These are phyloP conservation scores for Camelina neglecta DNA, from an alignment of 345 rosid genomes.

Conservation along the genomic window DNA sequence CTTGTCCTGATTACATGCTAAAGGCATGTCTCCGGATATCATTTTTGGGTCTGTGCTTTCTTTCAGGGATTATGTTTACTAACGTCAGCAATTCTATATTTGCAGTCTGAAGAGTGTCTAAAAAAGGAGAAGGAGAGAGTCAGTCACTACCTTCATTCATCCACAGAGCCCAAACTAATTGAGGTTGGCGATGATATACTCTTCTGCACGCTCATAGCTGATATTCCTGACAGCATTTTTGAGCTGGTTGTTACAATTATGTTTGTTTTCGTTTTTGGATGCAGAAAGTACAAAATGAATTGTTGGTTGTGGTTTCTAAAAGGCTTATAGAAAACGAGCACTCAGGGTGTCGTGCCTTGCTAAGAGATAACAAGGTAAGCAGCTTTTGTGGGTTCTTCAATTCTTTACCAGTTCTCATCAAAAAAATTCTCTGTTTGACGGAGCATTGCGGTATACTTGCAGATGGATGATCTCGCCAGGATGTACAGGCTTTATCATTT, in stretches of 20 bases:
- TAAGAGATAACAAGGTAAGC: conserved; percentile 75
- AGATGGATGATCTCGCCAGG: conserved; percentile 73
- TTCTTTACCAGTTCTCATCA: background rate
- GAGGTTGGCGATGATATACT: conserved; percentile 33
- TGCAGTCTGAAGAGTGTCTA: conserved; percentile 67
- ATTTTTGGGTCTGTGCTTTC: background rate
- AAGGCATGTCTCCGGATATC: conserved; percentile 46
- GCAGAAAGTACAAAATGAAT: conserved; percentile 67
- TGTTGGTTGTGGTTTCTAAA: conserved; percentile 59
- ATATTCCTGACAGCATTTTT: background rate
- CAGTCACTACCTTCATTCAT: conserved; percentile 72
- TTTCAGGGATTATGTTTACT: background rate
- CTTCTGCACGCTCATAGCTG: too few species aligned
- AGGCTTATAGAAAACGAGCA: conserved; percentile 79
- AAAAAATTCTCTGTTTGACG: background rate
- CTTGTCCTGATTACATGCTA: conserved; percentile 79
- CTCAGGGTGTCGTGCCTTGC: conserved; percentile 81
- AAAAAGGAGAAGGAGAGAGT: conserved; percentile 83
- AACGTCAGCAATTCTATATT: background rate
- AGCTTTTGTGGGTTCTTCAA: background rate
- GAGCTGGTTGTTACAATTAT: background rate
- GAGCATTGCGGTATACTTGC: background rate
- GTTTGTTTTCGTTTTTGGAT: background rate
- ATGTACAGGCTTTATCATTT: conserved; percentile 77
- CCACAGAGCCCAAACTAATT: conserved; percentile 72